Base-by-base conservation (phyloP, 23 red algal genomes). In the Cyanidioschyzon merolae region DNA sequence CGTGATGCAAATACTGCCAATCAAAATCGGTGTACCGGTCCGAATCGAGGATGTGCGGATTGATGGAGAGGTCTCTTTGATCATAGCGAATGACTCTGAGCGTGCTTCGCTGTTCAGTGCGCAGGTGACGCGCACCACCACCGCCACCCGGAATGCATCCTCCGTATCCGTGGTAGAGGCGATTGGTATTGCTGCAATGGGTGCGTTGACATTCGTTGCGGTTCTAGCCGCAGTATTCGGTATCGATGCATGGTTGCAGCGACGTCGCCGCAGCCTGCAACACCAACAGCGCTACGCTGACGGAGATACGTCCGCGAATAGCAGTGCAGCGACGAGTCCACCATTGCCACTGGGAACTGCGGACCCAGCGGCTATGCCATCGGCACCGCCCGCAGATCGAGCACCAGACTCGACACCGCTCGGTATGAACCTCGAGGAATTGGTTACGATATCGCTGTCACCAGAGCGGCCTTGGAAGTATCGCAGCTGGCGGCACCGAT, bases 341-440 rank as follows among this genome's bases (percentile, higher is more conserved):
- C n/a, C n/a, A n/a, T n/a, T n/a, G n/a, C n/a, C n/a, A n/a, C n/a
- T n/a, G n/a, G 45, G 21, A 54, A 54, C 45, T 15, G 7, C 45
- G 21, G 45, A 54, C 45, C 45, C 45, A 54, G 45, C n/a, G n/a
- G n/a, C n/a, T 54, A 15, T 21, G 7, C 45, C 45, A 15, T 54
- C 45, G 45, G 45, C 45, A 21, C 45, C 45, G 45, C 7, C 7
- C 45, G 7, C 45, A 54, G 45, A 7, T 15, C 7, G 12, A 54
- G 21, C 45, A 15, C 12, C 45, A 7, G 7, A 7, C 21, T 54
- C 45, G 12, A 15, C 45, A 54, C 45, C 45, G 7, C 45, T 54
- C 29, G 63, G 63, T 35, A 71, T 71, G 63, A 71, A 71, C 29
- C 32, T 71, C 12, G 63, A 71, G 30, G 63, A 71, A 27, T 27